These are phyloP conservation scores for Esteya vermicola DNA, from an alignment of 2,329 filamentous ascomycete species.

Conservation along the genomic window DNA sequence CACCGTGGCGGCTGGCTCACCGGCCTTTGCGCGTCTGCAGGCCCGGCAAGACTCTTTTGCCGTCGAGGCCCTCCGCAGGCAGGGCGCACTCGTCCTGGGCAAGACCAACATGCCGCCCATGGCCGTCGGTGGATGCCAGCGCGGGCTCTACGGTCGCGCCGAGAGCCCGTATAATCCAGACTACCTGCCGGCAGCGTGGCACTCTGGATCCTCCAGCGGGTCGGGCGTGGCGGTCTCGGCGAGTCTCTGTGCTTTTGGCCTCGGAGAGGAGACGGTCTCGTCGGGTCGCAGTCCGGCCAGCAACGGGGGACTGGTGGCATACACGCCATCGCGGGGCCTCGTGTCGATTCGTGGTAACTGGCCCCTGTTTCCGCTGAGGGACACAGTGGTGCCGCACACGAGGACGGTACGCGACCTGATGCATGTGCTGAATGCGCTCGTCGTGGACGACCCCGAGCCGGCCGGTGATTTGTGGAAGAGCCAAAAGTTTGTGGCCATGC, in stretches of 20 bases:
- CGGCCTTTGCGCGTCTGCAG: background rate
- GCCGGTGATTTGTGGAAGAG: background rate
- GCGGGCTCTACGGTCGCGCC: background rate
- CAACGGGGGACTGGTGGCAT: constrained; percentile 40
- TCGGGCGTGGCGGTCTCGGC: background rate
- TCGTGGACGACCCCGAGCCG: background rate
- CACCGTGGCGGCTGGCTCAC: background rate
- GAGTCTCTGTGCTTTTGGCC: background rate
- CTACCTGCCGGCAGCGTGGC: background rate
- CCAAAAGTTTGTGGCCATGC: background rate
- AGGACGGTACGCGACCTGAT: background rate
- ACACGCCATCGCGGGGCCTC: constrained; percentile 37
- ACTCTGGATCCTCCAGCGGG: background rate
- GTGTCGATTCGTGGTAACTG: constrained; percentile 37
- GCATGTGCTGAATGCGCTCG: background rate
- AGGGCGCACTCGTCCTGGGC: background rate
- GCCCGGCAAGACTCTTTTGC: background rate
- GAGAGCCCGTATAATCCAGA: background rate
- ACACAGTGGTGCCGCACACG: too few relatives aligned
- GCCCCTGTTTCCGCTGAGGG: constrained; percentile 41
- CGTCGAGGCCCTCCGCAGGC: too few relatives aligned
- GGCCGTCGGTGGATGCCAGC: background rate
- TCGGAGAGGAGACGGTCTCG: background rate
- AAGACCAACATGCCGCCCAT: background rate
- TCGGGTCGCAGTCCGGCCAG: background rate